These are phyloP conservation scores for Hypoxylon sp. DNA, from an alignment of 2,329 filamentous ascomycete genomes.

Conservation along the genomic window DNA sequence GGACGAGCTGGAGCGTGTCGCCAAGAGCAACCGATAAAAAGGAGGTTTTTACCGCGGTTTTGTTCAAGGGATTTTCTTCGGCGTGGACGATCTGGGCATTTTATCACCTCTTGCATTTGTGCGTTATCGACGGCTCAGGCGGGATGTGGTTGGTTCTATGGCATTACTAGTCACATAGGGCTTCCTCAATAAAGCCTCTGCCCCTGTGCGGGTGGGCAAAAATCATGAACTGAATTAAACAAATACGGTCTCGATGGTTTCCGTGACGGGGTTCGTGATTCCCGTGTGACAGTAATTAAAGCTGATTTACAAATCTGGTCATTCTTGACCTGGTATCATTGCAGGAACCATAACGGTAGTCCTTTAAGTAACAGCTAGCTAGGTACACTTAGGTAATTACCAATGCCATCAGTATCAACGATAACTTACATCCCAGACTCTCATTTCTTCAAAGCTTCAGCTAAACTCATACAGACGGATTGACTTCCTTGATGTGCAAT, in stretches of 20 bases:
- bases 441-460: background rate
- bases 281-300: no score
- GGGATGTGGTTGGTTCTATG: slow-evolving; percentile 53
- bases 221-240: slow-evolving; percentile 48
- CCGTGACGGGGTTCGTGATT: slow-evolving; percentile 17
- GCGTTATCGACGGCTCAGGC: slow-evolving; percentile 54
- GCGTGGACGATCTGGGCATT: slow-evolving; percentile 52
- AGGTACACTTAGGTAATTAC: background rate
- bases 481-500: slow-evolving; percentile 48
- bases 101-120: slow-evolving; percentile 55
- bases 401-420: background rate
- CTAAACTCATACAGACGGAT: slow-evolving; percentile 27
- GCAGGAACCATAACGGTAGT: slow-evolving; percentile 8
- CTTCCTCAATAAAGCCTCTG: slow-evolving; percentile 52
- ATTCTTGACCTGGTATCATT: slow-evolving; percentile 28
- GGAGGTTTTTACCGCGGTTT: no score
- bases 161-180: slow-evolving; percentile 56
- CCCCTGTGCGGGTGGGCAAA: slow-evolving; percentile 47
- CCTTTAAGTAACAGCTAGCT: slow-evolving; percentile 4
- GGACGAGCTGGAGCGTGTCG: slow-evolving; percentile 99
- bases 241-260: slow-evolving; percentile 10
- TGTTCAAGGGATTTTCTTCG: slow-evolving; percentile 52
- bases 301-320: slow-evolving; percentile 13
- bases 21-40: slow-evolving; percentile 99
- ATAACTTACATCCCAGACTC: background rate